Base-by-base conservation (phyloP, 179 eudicot species). In the Nepenthes alata region DNA sequence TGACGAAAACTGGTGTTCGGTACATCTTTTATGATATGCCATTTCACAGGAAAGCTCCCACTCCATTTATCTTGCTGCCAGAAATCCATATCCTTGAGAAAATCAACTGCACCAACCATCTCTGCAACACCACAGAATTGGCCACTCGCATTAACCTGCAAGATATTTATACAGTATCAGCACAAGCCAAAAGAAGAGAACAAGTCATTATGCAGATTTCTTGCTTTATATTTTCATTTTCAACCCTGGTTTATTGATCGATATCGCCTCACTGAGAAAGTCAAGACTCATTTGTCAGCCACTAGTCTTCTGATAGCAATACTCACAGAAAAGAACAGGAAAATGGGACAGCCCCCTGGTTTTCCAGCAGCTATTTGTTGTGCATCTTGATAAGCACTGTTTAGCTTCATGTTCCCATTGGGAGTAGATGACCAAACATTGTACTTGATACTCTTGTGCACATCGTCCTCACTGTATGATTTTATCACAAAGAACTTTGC, bases 41-140 rank as follows among this genome's bases (percentile, higher is more conserved):
- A 90, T 69, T 90, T 87, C 12, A 90, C 95, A 67, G 90, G 87
- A 65, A 90, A 90, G 71, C 97, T 83, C 44, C 93, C 95, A 67
- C 82, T 83, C 95, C 95, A 90, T 78, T 90, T 90, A 68, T 90
- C 97, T 74, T 90, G 97, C 80, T 90, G 97, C 97, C 95, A 85
- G 71, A 90, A 90, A 74, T 90, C 97, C 97, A 90, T 90, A 67
- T 90, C 89, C 44, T 67, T 80, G 47, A 70, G 73, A 63, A 88
- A 85, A 55, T 90, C 88, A 57, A 88, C 95, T 35, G 85, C 85
- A 7, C 95, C 95, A 61, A 61, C 55, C 93, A 90, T 90, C 74
- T 90, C 90, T 11, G 97, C 93, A 67, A 90, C 80, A 55, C 95
- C 97, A 70, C 97, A 90, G 63, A 80, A 90, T 65, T 87, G 97